Base-by-base conservation (phyloP, 352 stramenopile genomes). In the Paralagenidium karlingii region DNA sequence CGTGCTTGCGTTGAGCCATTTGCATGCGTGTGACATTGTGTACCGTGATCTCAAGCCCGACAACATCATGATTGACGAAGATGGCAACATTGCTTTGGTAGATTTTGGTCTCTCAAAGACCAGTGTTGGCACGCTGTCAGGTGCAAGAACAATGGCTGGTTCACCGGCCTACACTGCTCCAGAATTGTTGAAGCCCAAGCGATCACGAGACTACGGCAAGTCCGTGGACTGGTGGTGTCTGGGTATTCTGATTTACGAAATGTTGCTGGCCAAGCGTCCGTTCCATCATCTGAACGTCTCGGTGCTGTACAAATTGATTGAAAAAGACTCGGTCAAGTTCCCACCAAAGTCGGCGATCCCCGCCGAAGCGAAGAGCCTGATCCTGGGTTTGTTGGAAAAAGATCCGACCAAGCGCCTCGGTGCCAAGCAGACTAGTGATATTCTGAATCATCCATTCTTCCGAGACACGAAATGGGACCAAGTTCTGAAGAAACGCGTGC, bases 21-120 rank as follows among this genome's bases (percentile, higher is more conserved):
- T 97, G 12, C 89, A 97, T 54, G 73, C 82, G 9, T 89, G 78
- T 38, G 83, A 97, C 60, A 96, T 98, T 53, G 82, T 98, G 10
- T 97, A 97, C 58, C 77, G 74, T 38, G 92, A 98, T 45, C 53
- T 98, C 16, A 98, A 98, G 46, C 92, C 92, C 2, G 88, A 97
- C 49, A 97, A 98, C 55, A 84, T 97, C 34, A 92, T 96, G 59
- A 79, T 97, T 34, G 91, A 97, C 53, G 66, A 87, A 8, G 79
- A 92, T 25, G 90, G 87, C 32, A 95, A 97, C 54, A 68, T 97
- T 16, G 81, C 84, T n/a, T 55, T 97, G 8, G 90, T 96, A 2
- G 91, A 97, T 46, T 97, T 97, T 51, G 91, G 91, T 5, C 53
- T 97, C 2, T 88, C 74, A 24, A 97, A 97, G 58, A 91, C 88